Percentiles rank a stretch among this genome's conserved stretches.
Evolutionary conservation across 148 eudicot species (phyloP).

Genomic region (Camellia lanceoleosa): DNA sequence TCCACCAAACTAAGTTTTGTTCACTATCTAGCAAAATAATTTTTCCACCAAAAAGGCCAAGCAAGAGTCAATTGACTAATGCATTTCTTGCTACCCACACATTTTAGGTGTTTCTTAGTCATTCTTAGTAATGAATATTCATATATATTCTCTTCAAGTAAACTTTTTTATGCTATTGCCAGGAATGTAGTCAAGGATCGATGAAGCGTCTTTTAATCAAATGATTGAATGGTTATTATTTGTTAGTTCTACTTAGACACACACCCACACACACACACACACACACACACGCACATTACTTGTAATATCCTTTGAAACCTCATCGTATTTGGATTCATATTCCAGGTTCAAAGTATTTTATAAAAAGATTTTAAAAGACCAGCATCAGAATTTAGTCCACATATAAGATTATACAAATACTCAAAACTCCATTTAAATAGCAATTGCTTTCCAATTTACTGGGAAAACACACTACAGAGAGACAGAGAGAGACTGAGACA

Average conservation of each 20-base stretch:
- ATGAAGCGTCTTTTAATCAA: no score
- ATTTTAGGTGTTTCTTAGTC: background rate
- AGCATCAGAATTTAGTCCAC: background rate
- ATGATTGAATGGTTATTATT: no score
- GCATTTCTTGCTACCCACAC: background rate
- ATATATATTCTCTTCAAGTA: background rate
- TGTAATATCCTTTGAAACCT: background rate
- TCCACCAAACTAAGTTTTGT: no score
- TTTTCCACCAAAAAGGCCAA: no score
- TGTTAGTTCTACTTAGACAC: no score
- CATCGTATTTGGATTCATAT: background rate
- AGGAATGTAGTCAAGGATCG: background rate
- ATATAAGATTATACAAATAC: background rate
- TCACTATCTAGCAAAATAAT: no score
- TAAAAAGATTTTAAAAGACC: background rate
- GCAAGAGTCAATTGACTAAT: background rate
- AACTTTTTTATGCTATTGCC: background rate
- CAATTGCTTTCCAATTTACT: background rate
- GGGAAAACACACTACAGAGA: background rate
- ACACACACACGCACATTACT: background rate
- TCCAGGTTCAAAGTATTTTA: background rate
- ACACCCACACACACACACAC: background rate
- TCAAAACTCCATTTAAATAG: no score
- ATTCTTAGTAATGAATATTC: no score
- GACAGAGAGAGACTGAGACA: background rate